Percentiles rank a stretch among this genome's conserved stretches.
Evolutionary conservation across 495 filamentous ascomycete species (phyloP).

Genomic region (Daldinia vernicosa): DNA sequence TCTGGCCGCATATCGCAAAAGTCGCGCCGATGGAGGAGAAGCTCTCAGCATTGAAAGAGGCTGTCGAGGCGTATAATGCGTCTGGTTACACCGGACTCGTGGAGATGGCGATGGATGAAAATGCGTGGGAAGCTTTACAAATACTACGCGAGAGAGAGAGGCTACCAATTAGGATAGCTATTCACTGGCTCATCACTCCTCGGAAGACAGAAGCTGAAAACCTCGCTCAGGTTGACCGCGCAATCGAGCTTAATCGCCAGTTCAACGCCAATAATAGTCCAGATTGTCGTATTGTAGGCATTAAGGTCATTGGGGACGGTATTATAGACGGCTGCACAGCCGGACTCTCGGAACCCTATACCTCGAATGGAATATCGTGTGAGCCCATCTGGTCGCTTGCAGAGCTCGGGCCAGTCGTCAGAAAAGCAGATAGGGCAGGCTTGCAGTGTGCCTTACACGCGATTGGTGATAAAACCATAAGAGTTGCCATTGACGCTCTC

Average conservation of each 20-base stretch:
- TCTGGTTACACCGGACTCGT: slow-evolving; percentile 70
- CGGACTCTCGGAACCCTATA: slow-evolving; percentile 67
- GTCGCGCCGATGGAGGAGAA: slow-evolving; percentile 63
- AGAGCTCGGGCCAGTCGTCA: slow-evolving; percentile 63
- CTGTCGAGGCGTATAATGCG: slow-evolving; percentile 61
- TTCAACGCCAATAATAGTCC: slow-evolving; percentile 59
- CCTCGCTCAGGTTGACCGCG: slow-evolving; percentile 65
- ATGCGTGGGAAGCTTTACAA: slow-evolving; percentile 65
- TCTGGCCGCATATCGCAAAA: slow-evolving; percentile 66
- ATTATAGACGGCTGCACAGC: slow-evolving; percentile 75
- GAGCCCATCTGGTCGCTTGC: slow-evolving; percentile 66
- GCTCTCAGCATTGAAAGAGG: slow-evolving; percentile 58
- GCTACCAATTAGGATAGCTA: slow-evolving; percentile 65
- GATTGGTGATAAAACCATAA: slow-evolving; percentile 68
- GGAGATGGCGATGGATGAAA: slow-evolving; percentile 77
- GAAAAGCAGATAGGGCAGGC: slow-evolving; percentile 60
- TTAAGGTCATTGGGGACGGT: slow-evolving; percentile 75
- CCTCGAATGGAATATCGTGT: slow-evolving; percentile 53
- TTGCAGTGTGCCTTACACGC: slow-evolving; percentile 73
- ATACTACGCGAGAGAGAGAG: slow-evolving; percentile 52
- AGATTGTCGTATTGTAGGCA: slow-evolving; percentile 67
- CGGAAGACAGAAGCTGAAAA: slow-evolving; percentile 52
- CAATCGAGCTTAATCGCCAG: slow-evolving; percentile 61
- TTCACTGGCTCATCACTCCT: slow-evolving; percentile 69
- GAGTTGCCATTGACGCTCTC: slow-evolving; percentile 64